These are phyloP conservation scores for Tolypocladium sp. DNA, from an alignment of 2,329 filamentous ascomycete species.

Conservation along the genomic window DNA sequence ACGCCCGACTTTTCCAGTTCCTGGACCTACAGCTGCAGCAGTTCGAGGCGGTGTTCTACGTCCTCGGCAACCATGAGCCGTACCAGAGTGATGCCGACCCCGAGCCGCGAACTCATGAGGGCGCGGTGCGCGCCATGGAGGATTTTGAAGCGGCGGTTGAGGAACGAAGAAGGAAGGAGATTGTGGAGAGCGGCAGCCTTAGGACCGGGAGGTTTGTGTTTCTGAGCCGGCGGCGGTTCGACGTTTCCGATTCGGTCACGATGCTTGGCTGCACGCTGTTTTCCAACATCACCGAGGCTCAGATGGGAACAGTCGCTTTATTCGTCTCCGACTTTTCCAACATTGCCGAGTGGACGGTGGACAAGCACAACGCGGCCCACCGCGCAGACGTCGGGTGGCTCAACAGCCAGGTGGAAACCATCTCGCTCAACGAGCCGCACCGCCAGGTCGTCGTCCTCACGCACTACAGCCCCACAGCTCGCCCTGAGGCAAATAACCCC, in stretches of 20 bases:
- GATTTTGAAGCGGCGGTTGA: not conserved
- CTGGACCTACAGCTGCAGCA: not conserved
- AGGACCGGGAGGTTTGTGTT: conserved; percentile 23
- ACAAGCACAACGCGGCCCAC: not conserved
- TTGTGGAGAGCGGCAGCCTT: conserved; percentile 9
- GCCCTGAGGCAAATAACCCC: not conserved
- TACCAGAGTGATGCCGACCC: not conserved
- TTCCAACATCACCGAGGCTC: conserved; percentile 22
- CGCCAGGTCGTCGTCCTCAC: conserved; percentile 1
- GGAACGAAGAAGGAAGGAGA: not conserved
- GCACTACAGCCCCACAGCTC: conserved; percentile 1
- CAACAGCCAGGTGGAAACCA: not conserved
- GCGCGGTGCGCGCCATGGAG: not conserved
- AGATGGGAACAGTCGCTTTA: conserved; percentile 20
- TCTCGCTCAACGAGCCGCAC: not conserved
- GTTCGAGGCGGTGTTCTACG: not conserved
- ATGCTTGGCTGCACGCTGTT: conserved; percentile 34
- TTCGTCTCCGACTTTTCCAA: conserved; percentile 29
- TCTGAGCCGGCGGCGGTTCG: conserved; percentile 27
- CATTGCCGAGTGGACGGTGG: not conserved
- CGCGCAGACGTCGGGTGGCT: not conserved
- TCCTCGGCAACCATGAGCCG: not conserved
- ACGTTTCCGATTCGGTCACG: conserved; percentile 24
- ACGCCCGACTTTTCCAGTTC: not conserved
- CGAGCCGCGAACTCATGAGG: not conserved